phyloP scores from a whole-genome alignment of 176 grass and related monocot species.

The Melocanna baccifera region DNA sequence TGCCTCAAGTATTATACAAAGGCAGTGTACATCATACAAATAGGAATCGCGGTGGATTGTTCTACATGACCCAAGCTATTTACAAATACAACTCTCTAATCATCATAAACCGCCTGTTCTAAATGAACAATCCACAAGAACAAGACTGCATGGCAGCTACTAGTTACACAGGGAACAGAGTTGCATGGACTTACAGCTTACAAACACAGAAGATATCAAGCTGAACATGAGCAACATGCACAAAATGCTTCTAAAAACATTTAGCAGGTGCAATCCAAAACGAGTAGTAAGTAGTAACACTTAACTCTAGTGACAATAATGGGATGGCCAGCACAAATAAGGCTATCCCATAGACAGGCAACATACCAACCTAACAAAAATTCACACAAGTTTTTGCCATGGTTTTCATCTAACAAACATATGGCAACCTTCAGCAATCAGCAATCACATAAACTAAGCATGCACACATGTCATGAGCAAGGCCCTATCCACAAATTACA shows the following conservation, averaged over 20 bases:
- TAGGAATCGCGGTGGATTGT: not conserved
- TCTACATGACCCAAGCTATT: not conserved
- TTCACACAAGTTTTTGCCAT: not conserved
- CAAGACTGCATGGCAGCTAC: not conserved
- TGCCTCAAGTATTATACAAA: no score
- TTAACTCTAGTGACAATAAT: not conserved
- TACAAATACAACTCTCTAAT: not conserved
- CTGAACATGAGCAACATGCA: not conserved
- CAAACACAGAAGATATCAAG: not conserved
- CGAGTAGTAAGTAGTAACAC: not conserved
- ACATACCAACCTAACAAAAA: not conserved
- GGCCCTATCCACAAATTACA: not conserved
- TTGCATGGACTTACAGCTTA: no score
- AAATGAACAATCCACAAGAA: not conserved
- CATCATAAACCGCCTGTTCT: not conserved
- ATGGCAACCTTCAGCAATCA: not conserved
- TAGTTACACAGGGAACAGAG: not conserved
- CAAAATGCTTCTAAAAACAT: not conserved
- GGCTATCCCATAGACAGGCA: not conserved
- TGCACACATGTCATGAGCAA: not conserved
- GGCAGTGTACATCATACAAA: no score
- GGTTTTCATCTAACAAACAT: not conserved
- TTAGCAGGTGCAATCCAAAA: not conserved
- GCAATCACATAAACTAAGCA: not conserved
- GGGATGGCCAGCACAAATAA: accelerated